phyloP scores from a whole-genome alignment of 2,329 filamentous ascomycete genomes.

The Sporothrix inflata region DNA sequence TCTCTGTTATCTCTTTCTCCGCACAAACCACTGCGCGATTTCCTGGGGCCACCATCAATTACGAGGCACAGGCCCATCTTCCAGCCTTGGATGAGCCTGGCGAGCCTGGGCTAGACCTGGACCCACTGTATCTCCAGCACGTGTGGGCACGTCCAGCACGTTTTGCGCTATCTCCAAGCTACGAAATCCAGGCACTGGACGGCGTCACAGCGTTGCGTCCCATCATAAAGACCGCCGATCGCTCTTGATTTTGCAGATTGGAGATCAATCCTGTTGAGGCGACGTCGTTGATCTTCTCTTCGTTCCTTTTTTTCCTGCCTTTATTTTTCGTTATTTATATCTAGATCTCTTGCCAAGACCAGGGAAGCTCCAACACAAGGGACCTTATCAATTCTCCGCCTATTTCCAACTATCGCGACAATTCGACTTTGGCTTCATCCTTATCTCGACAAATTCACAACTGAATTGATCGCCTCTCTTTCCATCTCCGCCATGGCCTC shows the following conservation, averaged over 20 bases:
- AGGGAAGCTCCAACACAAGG: neutral
- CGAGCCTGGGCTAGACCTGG: neutral
- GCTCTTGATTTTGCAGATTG: neutral
- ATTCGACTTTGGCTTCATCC: neutral
- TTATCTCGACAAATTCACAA: neutral
- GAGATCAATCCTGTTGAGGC: neutral
- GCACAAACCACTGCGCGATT: slow-evolving; percentile 15
- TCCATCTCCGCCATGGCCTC: slow-evolving; percentile 31
- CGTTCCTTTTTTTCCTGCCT: neutral
- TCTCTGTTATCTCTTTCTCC: neutral
- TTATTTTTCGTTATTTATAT: neutral
- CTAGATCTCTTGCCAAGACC: neutral
- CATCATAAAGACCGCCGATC: slow-evolving; percentile 2
- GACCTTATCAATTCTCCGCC: neutral
- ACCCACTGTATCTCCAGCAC: slow-evolving; percentile 17
- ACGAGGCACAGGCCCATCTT: neutral
- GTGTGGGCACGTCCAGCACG: neutral
- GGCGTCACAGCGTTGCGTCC: neutral
- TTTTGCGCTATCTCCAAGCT: neutral
- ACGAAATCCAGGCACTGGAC: neutral
- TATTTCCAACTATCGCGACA: neutral
- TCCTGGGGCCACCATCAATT: neutral
- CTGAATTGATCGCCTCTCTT: neutral
- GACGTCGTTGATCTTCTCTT: neutral
- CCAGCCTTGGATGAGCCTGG: neutral